Conservation (phyloP, 2,329 filamentous ascomycete species). For the Hirsutella minnesotensis region DNA sequence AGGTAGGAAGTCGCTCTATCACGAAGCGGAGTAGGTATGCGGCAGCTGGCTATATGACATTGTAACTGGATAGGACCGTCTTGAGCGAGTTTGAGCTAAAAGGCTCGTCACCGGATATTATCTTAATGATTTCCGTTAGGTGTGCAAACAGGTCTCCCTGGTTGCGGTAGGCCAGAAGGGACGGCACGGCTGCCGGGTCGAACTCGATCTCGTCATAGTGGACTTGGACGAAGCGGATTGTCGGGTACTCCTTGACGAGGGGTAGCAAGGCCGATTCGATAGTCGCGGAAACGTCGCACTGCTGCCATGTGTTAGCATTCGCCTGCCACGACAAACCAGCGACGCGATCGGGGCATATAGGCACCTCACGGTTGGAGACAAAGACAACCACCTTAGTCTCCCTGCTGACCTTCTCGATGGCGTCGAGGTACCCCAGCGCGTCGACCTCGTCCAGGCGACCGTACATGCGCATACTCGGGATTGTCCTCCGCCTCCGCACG, state of each 20-base stretch:
- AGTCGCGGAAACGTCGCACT: slow-evolving; percentile 69
- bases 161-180: slow-evolving; percentile 77
- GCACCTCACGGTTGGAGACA: slow-evolving; percentile 79
- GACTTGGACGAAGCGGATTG: slow-evolving; percentile 79
- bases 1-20: too few species aligned
- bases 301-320: slow-evolving; percentile 9
- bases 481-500: slow-evolving; percentile 55
- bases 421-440: slow-evolving; percentile 86
- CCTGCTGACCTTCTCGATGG: slow-evolving; percentile 75
- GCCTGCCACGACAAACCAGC: too few species aligned
- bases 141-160: slow-evolving; percentile 84
- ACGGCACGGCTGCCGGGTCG: slow-evolving; percentile 76
- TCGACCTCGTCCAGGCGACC: slow-evolving; percentile 76
- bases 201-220: slow-evolving; percentile 91
- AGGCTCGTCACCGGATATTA: slow-evolving; percentile 60
- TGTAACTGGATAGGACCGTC: slow-evolving; percentile 39
- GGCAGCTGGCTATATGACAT: slow-evolving; percentile 30
- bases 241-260: slow-evolving; percentile 58
- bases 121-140: slow-evolving; percentile 73
- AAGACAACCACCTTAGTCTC: slow-evolving; percentile 86
- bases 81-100: slow-evolving; percentile 43
- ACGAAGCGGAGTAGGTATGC: too few species aligned
- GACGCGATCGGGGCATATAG: too few species aligned
- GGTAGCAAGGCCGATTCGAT: slow-evolving; percentile 69
- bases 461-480: slow-evolving; percentile 66